Base-by-base conservation (phyloP, 2,329 filamentous ascomycete species). In the Pseudogymnoascus sp. region DNA sequence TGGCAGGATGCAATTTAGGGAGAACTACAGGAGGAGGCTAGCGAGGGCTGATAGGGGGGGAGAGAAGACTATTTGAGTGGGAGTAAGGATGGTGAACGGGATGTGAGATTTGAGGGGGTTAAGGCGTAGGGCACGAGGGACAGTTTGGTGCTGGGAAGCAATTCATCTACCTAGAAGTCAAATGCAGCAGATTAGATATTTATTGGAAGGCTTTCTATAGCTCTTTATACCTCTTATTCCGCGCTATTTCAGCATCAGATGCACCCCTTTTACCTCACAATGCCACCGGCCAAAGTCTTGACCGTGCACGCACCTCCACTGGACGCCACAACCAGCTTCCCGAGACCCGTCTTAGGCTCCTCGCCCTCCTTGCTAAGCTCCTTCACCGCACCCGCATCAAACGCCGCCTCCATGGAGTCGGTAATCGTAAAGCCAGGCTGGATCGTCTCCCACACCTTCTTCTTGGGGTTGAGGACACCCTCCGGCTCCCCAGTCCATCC, bases 401-500 rank as follows among this genome's bases (percentile, higher is more conserved):
- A 99, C 0, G 83, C 92, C 36, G 96, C 93, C 76, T 92, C 89
- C 60, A 93, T 80, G 55, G 75, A 77, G 6, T 88, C 87, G 1
- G 88, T 96, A 6, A 93, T 99, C 31, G 90, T 96, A 78, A 97
- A 97, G 0, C 93, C 94, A 1, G 92, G 92, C 81, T 97, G 93
- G 77, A 96, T 90, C 8, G 83, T 90, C 82, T 99, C 94, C 92
- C 93, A 97, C 65, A 97, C 80, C 87, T 97, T 97, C 87, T 97
- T 99, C 87, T 99, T 99, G 63, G 94, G 94, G 82, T 97, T 99
- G 63, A 99, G 82, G 60, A 93, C 85, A 65, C 87, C 88, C 82
- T 99, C 94, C 0, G 94, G 92, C 80, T 96, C 89, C 64, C 91
- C 92, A 75, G 90, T 82, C 87, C 90, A 99, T 58, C 94, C 94